Percentiles rank a stretch among this genome's conserved stretches.
phyloP scores from a whole-genome alignment of 306 rosid species.

The Neltuma alba region DNA sequence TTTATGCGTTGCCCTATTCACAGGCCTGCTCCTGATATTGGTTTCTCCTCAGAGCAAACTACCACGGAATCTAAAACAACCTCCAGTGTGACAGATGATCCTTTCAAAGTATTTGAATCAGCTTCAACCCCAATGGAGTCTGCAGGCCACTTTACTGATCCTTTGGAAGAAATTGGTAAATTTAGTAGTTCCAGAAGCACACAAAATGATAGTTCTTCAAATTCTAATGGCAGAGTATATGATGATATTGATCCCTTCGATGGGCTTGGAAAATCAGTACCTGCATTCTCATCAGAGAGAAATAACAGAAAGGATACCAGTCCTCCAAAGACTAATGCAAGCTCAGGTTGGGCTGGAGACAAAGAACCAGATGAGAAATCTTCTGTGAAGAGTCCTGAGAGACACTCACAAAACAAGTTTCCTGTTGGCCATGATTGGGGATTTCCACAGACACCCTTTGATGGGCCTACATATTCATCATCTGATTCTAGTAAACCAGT shows the following conservation, averaged over 20 bases:
- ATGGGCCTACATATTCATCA: conserved; percentile 69
- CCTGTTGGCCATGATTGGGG: conserved; percentile 60
- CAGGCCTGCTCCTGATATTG: conserved; percentile 73
- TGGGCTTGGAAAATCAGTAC: conserved; percentile 73
- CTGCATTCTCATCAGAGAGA: conserved; percentile 72
- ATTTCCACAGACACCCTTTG: conserved; percentile 62
- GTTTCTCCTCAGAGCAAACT: conserved; percentile 62
- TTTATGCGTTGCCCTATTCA: conserved; percentile 33
- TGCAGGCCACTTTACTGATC: conserved; percentile 60
- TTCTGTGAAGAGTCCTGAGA: conserved; percentile 63
- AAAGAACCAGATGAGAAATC: conserved; percentile 58
- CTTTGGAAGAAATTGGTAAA: conserved; percentile 74
- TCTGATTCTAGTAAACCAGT: conserved; percentile 53
- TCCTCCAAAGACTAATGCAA: conserved; percentile 56
- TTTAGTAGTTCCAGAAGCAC: conserved; percentile 61
- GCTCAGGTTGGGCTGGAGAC: conserved; percentile 51
- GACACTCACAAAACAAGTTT: conserved; percentile 52
- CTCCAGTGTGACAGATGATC: conserved; percentile 59
- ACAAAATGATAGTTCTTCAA: conserved; percentile 47
- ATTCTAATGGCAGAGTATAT: conserved; percentile 57
- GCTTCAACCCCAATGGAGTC: conserved; percentile 41
- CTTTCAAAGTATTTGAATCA: conserved; percentile 66
- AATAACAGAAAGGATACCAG: conserved; percentile 56
- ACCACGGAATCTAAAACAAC: conserved; percentile 50
- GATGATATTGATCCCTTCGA: conserved; percentile 79